phyloP scores from a whole-genome alignment of 2,329 filamentous ascomycete genomes.

The Fusarium pseudograminearum region DNA sequence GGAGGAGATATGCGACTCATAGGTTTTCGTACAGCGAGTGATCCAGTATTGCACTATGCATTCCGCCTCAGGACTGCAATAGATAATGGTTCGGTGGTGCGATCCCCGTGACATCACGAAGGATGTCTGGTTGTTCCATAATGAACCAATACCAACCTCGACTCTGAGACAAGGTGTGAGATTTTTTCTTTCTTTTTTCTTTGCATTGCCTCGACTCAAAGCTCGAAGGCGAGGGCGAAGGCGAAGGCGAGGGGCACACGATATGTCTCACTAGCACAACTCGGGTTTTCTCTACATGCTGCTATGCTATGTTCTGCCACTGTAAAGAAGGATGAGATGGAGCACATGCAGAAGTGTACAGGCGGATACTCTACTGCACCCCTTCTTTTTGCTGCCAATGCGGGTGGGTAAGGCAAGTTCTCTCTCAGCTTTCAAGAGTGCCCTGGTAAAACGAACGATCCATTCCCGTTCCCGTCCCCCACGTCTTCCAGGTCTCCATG shows the following conservation, averaged over 20 bases:
- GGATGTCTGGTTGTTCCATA: constrained; percentile 8
- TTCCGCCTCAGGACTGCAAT: not conserved
- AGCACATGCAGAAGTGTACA: constrained; percentile 7
- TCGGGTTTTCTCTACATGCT: constrained; percentile 1
- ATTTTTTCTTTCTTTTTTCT: constrained; percentile 9
- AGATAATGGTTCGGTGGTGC: constrained; percentile 37
- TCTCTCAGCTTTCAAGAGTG: constrained; percentile 20
- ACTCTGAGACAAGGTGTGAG: constrained; percentile 37
- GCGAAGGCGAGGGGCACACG: constrained; percentile 17
- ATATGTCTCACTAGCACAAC: constrained; percentile 23
- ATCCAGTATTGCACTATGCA: not conserved
- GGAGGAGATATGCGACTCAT: constrained; percentile 11
- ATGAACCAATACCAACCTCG: constrained; percentile 29
- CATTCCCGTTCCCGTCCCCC: constrained; percentile 30
- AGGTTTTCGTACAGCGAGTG: not conserved
- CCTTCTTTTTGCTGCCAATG: not conserved
- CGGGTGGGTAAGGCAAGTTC: constrained; percentile 29
- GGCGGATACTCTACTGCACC: not conserved
- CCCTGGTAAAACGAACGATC: constrained; percentile 9
- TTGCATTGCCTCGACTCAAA: constrained; percentile 3
- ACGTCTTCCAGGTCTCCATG: constrained; percentile 25
- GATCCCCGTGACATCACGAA: constrained; percentile 44
- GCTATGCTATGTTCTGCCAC: not conserved
- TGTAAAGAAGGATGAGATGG: not conserved
- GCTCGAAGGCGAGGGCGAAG: not conserved